phyloP scores from a whole-genome alignment of 257 asterid species.

The Rubia yunnanensis region DNA sequence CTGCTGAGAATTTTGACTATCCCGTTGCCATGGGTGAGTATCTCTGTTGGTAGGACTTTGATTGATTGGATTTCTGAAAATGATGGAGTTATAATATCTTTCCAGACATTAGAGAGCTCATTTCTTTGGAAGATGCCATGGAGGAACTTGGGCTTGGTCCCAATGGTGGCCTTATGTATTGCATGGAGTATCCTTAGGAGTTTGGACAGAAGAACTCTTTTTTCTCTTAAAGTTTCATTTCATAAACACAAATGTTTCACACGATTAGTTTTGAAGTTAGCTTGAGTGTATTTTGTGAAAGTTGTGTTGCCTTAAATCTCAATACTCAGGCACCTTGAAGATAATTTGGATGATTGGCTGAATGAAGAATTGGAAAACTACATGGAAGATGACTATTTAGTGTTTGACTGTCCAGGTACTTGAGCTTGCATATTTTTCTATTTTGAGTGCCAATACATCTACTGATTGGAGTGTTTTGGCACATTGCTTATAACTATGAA shows the following conservation, averaged over 20 bases:
- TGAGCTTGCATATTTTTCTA: neutral
- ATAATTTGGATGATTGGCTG: conserved; percentile 88
- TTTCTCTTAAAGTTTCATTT: neutral
- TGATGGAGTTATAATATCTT: conserved; percentile 9
- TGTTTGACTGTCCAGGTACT: conserved; percentile 94
- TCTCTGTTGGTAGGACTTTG: neutral
- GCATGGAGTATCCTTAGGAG: conserved; percentile 98
- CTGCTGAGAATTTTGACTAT: conserved; percentile 91
- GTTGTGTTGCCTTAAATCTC: conserved; percentile 46
- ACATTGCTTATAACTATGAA: neutral
- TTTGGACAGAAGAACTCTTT: neutral
- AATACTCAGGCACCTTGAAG: conserved; percentile 71
- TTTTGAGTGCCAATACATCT: neutral
- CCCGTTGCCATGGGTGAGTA: conserved; percentile 90
- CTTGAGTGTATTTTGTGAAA: neutral
- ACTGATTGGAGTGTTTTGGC: neutral
- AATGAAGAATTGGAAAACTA: conserved; percentile 87
- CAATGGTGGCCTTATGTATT: conserved; percentile 91
- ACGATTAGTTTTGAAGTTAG: neutral
- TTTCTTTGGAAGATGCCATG: conserved; percentile 91
- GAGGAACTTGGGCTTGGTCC: conserved; percentile 92
- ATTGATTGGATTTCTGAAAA: neutral
- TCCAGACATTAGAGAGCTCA: conserved; percentile 80
- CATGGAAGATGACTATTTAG: conserved; percentile 83
- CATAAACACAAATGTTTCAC: neutral